Evolutionary conservation across 1,284 basidiomycete species (phyloP).

Genomic region (Ceratobasidium sp.): DNA sequence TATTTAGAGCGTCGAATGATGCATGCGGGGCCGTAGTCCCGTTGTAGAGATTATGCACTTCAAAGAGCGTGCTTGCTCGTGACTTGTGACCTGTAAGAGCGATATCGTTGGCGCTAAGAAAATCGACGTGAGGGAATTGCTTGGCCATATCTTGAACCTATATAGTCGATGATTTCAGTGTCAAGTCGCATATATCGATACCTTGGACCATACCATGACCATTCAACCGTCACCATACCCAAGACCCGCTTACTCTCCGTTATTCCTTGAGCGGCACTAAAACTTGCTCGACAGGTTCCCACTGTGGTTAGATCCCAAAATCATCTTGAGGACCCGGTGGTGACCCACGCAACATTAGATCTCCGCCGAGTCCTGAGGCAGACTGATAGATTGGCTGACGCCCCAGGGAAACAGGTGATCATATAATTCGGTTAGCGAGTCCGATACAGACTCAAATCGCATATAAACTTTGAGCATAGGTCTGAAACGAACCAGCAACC

Average conservation of each 20-base stretch:
- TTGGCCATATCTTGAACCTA: conserved; percentile 16
- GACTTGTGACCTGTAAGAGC: background rate
- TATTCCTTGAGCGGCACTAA: background rate
- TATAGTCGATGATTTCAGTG: background rate
- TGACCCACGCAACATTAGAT: background rate
- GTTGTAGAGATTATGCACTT: conserved; percentile 14
- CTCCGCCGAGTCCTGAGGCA: background rate
- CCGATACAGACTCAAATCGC: too few species aligned
- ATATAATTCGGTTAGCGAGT: background rate
- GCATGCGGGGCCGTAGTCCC: background rate
- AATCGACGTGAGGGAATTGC: background rate
- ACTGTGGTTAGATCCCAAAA: background rate
- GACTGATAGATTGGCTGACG: background rate
- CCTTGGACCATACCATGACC: background rate
- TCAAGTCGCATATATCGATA: background rate
- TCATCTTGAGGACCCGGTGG: conserved; percentile 1
- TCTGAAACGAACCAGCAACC: too few species aligned
- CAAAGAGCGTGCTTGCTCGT: conserved; percentile 4
- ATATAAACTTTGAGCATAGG: too few species aligned
- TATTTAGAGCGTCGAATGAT: conserved; percentile 1
- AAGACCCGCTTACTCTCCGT: background rate
- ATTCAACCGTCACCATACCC: background rate
- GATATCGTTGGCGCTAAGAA: background rate
- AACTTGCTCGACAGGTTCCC: conserved; percentile 2
- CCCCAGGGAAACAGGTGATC: background rate